A percentile compares a stretch with the other conserved stretches of the same genome.
These are phyloP conservation scores for Starmera pachycereana DNA, from an alignment of 805 yeast species.

Conservation along the genomic window DNA sequence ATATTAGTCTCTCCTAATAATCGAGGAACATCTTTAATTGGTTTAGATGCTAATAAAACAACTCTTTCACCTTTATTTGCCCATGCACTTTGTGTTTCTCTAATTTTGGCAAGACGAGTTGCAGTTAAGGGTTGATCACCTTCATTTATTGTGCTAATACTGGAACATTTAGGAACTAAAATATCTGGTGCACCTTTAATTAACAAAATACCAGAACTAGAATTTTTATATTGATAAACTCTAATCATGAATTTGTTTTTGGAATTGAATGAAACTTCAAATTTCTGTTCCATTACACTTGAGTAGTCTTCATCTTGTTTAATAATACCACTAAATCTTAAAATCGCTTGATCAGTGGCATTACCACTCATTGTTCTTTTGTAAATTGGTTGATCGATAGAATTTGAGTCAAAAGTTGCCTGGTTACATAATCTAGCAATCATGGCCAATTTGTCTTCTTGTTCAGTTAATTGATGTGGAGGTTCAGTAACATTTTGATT, in stretches of 20 bases:
- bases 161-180: slow-evolving; percentile 22
- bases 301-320: slow-evolving; percentile 7
- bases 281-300: slow-evolving; percentile 16
- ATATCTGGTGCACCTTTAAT: slow-evolving; percentile 41
- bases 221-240: slow-evolving; percentile 14
- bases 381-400: slow-evolving; percentile 5
- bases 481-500: neutral
- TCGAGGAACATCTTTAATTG: slow-evolving; percentile 9
- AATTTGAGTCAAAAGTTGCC: slow-evolving; percentile 17
- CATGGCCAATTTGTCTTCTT: slow-evolving; percentile 5
- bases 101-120: slow-evolving; percentile 8
- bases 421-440: slow-evolving; percentile 27
- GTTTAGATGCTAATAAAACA: slow-evolving; percentile 25
- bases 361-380: slow-evolving; percentile 28
- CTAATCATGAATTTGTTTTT: slow-evolving; percentile 35
- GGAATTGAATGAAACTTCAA: slow-evolving; percentile 33
- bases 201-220: slow-evolving; percentile 6
- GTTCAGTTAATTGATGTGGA: slow-evolving; percentile 1
- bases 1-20: slow-evolving; percentile 3
- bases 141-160: slow-evolving; percentile 7
- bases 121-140: slow-evolving; percentile 6
- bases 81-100: slow-evolving; percentile 24
- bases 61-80: slow-evolving; percentile 30
- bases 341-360: slow-evolving; percentile 39
- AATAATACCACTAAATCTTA: slow-evolving; percentile 23